A percentile compares a stretch with the other conserved stretches of the same genome.
phyloP scores from a whole-genome alignment of 202 grass and related monocot genomes.

The Setaria viridis region DNA sequence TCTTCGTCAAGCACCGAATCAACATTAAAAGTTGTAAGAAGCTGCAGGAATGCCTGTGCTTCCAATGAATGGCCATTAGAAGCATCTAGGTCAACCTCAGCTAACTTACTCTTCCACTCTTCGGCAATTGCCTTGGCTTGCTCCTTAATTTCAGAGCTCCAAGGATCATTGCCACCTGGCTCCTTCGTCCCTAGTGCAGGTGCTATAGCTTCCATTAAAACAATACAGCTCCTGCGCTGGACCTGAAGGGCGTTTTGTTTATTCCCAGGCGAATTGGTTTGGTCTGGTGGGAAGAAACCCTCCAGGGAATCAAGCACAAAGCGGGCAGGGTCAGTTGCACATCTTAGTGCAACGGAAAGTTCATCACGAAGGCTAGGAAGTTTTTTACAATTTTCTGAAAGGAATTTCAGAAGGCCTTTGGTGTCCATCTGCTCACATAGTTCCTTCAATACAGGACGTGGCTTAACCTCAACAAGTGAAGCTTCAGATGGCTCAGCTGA shows the following conservation, averaged over 20 bases:
- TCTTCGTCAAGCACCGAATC: slow-evolving; percentile 80
- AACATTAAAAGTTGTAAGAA: slow-evolving; percentile 84
- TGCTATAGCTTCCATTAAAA: slow-evolving; percentile 85
- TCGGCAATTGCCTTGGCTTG: slow-evolving; percentile 74
- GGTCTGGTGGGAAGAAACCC: slow-evolving; percentile 70
- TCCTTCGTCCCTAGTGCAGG: slow-evolving; percentile 62
- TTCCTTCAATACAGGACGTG: slow-evolving; percentile 67
- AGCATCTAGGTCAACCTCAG: slow-evolving; percentile 75
- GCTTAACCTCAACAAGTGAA: slow-evolving; percentile 56
- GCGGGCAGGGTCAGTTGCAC: slow-evolving; percentile 74
- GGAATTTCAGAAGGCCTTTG: slow-evolving; percentile 78
- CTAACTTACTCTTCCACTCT: slow-evolving; percentile 88
- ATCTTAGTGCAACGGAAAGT: slow-evolving; percentile 75
- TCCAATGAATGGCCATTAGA: slow-evolving; percentile 82
- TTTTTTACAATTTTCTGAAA: slow-evolving; percentile 79
- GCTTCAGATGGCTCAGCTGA: slow-evolving; percentile 54
- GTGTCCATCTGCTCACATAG: slow-evolving; percentile 88
- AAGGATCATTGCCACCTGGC: slow-evolving; percentile 54
- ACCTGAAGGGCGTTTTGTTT: slow-evolving; percentile 58
- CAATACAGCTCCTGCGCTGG: slow-evolving; percentile 74
- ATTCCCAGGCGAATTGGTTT: slow-evolving; percentile 58
- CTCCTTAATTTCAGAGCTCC: slow-evolving; percentile 92
- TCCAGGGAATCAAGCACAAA: slow-evolving; percentile 84
- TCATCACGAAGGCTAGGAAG: slow-evolving; percentile 67
- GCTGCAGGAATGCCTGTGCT: slow-evolving; percentile 85